phyloP scores from a whole-genome alignment of 768 basidiomycete genomes.

The Pulveroboletus frians region DNA sequence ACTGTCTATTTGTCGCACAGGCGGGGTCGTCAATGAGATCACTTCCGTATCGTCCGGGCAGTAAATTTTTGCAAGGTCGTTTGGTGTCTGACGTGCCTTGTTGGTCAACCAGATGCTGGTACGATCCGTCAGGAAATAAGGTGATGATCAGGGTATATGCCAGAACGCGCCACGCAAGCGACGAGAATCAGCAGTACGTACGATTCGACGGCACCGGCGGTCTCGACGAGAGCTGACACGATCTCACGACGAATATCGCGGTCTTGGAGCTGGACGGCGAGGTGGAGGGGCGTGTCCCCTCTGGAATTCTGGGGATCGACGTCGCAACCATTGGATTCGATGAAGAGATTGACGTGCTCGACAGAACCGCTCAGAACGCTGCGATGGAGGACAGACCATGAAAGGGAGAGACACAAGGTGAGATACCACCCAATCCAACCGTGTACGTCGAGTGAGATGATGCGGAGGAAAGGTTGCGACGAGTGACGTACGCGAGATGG shows the following conservation, averaged over 20 bases:
- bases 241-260: constrained; percentile 13
- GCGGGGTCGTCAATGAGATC: constrained; percentile 16
- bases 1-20: constrained; percentile 8
- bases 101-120: constrained; percentile 21
- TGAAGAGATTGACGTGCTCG: constrained; percentile 21
- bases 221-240: constrained; percentile 21
- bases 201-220: constrained; percentile 23
- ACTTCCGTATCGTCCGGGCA: constrained; percentile 16
- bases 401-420: background rate
- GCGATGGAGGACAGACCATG: background rate
- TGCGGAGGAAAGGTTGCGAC: background rate
- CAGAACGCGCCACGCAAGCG: background rate
- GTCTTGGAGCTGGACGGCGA: constrained; percentile 22
- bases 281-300: constrained; percentile 28
- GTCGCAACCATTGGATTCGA: constrained; percentile 25
- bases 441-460: background rate
- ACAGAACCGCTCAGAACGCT: constrained; percentile 15
- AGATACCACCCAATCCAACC: background rate
- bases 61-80: constrained; percentile 18
- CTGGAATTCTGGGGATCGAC: constrained; percentile 23
- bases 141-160: background rate
- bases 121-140: background rate
- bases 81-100: constrained; percentile 26
- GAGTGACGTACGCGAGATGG: constrained; percentile 27
- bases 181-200: constrained; percentile 1